Base-by-base conservation (phyloP, 1,139 yeast species). In the Entelexis paramagnoliae region DNA sequence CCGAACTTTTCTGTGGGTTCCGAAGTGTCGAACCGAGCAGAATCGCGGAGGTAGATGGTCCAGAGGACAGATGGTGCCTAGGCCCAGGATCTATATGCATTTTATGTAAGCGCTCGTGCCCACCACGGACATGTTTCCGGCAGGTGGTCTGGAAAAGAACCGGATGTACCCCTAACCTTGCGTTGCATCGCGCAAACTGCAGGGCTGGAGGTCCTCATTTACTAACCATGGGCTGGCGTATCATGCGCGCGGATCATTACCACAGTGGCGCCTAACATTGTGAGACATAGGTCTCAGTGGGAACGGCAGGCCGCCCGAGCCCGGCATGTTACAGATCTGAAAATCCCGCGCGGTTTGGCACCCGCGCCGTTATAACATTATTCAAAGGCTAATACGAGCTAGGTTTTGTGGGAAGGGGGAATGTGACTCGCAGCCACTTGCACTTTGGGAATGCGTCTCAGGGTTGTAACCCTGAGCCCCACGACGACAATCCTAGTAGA, bases 41-140 rank as follows among this genome's bases (percentile, higher is more conserved):
- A 24, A 24, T 5, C 19, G 42, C n/a, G 11, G 32, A 16, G 11
- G 32, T 39, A 24, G 16, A 36, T 8, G 28, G 42, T 39, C 32
- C 19, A 14, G 8, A 26, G 41, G 29, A 24, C 42, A 9, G 32
- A 14, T 13, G 42, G 32, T 5, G 26, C 16, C 20, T 24, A 16
- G 45, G 45, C 26, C 34, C 33, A 24, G 17, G 42, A 40, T 28
- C 24, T 7, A 20, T 32, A 42, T 42, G 46, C 36, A 30, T 11
- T 11, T 42, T 42, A 42, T 14, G 36, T 42, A 42, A 42, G 10
- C 36, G 16, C 19, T 30, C 22, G 22, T n/a, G 46, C 46, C 46
- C 46, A 42, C 45, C 45, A 17, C 19, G 46, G 28, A 4, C 16
- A 36, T 16, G 24, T 30, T 42, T 32, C 36, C 46, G 46, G 46